Percentiles rank a stretch among this genome's conserved stretches.
phyloP scores from a whole-genome alignment of 345 rosid genomes.

The Brassica rapa region DNA sequence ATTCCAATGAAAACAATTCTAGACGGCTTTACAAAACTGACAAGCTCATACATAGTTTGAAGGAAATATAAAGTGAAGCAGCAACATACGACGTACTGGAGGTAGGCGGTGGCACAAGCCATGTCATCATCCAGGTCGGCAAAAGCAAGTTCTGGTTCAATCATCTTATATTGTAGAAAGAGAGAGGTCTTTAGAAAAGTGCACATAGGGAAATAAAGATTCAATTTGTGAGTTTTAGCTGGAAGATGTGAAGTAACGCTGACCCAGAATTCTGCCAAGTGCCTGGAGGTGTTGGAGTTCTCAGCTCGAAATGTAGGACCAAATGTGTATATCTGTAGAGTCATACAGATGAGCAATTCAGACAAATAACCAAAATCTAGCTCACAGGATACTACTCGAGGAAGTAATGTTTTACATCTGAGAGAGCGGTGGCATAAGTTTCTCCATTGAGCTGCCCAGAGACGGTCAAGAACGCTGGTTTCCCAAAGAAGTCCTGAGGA shows the following conservation, averaged over 20 bases:
- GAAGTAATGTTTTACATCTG: slow-evolving; percentile 60
- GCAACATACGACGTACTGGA: slow-evolving; percentile 99
- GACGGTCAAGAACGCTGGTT: slow-evolving; percentile 96
- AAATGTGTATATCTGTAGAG: slow-evolving; percentile 81
- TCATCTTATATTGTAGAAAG: slow-evolving; percentile 55
- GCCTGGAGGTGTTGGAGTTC: slow-evolving; percentile 93
- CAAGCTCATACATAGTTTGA: slow-evolving; percentile 8
- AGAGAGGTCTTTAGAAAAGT: slow-evolving; percentile 28
- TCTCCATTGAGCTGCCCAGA: slow-evolving; percentile 99
- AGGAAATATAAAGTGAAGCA: slow-evolving; percentile 45
- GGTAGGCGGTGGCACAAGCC: slow-evolving; percentile 99
- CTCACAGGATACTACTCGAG: slow-evolving; percentile 11
- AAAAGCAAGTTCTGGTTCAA: slow-evolving; percentile 99
- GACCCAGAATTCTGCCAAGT: slow-evolving; percentile 98
- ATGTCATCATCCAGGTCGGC: slow-evolving; percentile 95
- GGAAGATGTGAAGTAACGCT: slow-evolving; percentile 28
- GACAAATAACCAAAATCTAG: slow-evolving; percentile 20
- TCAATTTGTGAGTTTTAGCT: slow-evolving; percentile 7
- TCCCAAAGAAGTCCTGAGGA: slow-evolving; percentile 89
- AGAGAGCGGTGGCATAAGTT: slow-evolving; percentile 95
- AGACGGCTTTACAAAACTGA: slow-evolving; percentile 11
- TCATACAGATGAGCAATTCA: slow-evolving; percentile 12
- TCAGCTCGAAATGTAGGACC: slow-evolving; percentile 99
- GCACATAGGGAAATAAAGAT: slow-evolving; percentile 4
- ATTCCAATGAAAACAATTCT: slow-evolving; percentile 8